A percentile compares a stretch with the other conserved stretches of the same genome.
phyloP scores from a whole-genome alignment of 2,329 filamentous ascomycete species.

The Fusarium austroafricanum region DNA sequence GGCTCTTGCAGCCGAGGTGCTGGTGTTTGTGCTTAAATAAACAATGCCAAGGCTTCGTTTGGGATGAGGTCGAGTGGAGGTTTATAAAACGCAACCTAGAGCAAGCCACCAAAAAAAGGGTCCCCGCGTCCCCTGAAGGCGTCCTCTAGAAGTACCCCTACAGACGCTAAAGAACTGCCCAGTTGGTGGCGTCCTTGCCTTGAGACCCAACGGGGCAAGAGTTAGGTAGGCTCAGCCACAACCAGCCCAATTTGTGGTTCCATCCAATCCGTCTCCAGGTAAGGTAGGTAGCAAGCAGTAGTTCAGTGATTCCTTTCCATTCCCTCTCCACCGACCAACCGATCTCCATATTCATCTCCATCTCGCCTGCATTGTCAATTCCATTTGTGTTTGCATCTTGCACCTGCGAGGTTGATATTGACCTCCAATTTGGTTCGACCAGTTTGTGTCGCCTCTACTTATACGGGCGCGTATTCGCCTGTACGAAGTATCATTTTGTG shows the following conservation, averaged over 20 bases:
- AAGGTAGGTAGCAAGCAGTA: too few species aligned
- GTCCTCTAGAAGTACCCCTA: slow-evolving; percentile 21
- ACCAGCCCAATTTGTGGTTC: slow-evolving; percentile 32
- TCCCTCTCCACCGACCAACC: slow-evolving; percentile 31
- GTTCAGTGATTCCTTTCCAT: slow-evolving; percentile 21
- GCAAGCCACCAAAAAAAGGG: slow-evolving; percentile 11
- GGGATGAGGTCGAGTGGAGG: background rate
- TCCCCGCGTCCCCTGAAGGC: slow-evolving; percentile 2
- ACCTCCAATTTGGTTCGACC: background rate
- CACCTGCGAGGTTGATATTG: background rate
- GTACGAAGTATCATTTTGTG: background rate
- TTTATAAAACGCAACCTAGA: background rate
- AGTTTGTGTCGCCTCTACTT: background rate
- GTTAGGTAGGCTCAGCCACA: slow-evolving; percentile 35
- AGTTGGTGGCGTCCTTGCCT: slow-evolving; percentile 20
- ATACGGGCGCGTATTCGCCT: slow-evolving; percentile 15
- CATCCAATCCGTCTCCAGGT: slow-evolving; percentile 12
- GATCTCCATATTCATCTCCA: slow-evolving; percentile 31
- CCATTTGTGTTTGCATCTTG: slow-evolving; percentile 5
- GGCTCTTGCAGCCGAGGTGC: background rate
- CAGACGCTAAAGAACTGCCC: slow-evolving; percentile 15
- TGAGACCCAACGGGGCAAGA: slow-evolving; percentile 19
- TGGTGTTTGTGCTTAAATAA: background rate
- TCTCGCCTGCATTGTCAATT: slow-evolving; percentile 15
- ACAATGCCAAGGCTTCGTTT: slow-evolving; percentile 7